Conservation (phyloP, 441 rosid species). For the Adansonia madagascariensis region DNA sequence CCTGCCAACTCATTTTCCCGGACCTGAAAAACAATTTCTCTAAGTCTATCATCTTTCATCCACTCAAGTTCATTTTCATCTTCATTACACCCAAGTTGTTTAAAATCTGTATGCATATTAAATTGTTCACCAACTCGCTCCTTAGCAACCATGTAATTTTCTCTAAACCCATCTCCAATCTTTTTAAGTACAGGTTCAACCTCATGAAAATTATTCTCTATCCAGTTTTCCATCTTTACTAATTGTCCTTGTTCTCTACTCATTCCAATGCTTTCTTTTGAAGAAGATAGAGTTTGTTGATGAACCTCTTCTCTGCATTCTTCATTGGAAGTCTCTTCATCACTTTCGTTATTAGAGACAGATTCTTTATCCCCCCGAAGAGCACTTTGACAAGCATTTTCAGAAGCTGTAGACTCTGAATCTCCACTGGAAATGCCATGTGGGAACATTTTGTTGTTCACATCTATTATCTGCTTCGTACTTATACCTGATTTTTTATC, state of each 20-base stretch:
- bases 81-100: conserved; percentile 47
- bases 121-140: conserved; percentile 50
- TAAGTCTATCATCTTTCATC: conserved; percentile 85
- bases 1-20: conserved; percentile 89
- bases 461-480: conserved; percentile 33
- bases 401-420: conserved; percentile 35
- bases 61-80: conserved; percentile 75
- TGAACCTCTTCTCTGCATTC: conserved; percentile 32
- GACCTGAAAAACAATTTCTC: conserved; percentile 81
- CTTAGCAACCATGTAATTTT: conserved; percentile 68
- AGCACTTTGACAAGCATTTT: conserved; percentile 32
- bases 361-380: conserved; percentile 18
- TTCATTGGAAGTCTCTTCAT: conserved; percentile 38
- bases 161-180: conserved; percentile 78
- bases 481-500: conserved; percentile 34
- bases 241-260: conserved; percentile 38
- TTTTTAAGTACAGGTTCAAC: conserved; percentile 66
- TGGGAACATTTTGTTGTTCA: conserved; percentile 27
- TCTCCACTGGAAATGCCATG: conserved; percentile 34
- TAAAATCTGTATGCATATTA: conserved; percentile 39
- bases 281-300: conserved; percentile 28
- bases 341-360: conserved; percentile 1
- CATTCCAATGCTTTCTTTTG: conserved; percentile 25
- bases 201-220: conserved; percentile 67
- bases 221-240: conserved; percentile 56